Percentiles rank a stretch among this genome's conserved stretches.
Evolutionary conservation across 2,329 filamentous ascomycete genomes (phyloP).

Genomic region (Lachnellula hyalina): DNA sequence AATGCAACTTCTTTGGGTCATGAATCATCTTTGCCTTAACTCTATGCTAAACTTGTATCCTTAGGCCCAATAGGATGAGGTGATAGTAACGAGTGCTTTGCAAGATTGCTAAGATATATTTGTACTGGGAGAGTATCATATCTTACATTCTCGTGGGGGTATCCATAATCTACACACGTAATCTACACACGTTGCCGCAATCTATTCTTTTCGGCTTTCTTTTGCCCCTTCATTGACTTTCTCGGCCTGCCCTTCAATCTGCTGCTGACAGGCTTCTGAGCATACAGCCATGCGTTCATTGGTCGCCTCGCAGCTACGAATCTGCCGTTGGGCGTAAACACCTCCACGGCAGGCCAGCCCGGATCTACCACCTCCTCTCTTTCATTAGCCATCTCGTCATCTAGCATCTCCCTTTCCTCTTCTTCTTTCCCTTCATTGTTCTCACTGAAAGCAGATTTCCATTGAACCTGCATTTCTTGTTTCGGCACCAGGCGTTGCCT

Average conservation of each 20-base stretch:
- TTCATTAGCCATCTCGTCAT: conserved; percentile 11
- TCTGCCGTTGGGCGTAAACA: conserved; percentile 80
- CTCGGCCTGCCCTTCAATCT: conserved; percentile 54
- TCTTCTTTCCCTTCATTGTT: background rate
- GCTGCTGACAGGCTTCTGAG: conserved; percentile 48
- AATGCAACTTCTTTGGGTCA: no score
- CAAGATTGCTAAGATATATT: no score
- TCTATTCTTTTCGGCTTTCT: conserved; percentile 38
- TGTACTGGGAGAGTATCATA: background rate
- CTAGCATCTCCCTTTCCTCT: conserved; percentile 2
- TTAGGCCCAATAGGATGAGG: no score
- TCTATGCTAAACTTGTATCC: no score
- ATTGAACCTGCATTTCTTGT: background rate
- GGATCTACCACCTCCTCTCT: conserved; percentile 24
- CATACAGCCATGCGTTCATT: conserved; percentile 64
- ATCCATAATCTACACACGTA: conserved; percentile 1
- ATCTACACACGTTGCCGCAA: conserved; percentile 3
- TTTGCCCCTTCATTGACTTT: conserved; percentile 62
- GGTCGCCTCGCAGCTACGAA: conserved; percentile 64
- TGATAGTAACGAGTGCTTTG: background rate
- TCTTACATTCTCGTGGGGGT: background rate
- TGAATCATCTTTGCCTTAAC: no score
- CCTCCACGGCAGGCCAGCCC: conserved; percentile 68
- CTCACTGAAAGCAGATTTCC: background rate
- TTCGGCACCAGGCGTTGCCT: conserved; percentile 34